Evolutionary conservation across 192 early-diverging fungal genomes (phyloP), one percentile per base, ranked within the genome.

Genomic region (Rhizoclosmatium globosum): DNA sequence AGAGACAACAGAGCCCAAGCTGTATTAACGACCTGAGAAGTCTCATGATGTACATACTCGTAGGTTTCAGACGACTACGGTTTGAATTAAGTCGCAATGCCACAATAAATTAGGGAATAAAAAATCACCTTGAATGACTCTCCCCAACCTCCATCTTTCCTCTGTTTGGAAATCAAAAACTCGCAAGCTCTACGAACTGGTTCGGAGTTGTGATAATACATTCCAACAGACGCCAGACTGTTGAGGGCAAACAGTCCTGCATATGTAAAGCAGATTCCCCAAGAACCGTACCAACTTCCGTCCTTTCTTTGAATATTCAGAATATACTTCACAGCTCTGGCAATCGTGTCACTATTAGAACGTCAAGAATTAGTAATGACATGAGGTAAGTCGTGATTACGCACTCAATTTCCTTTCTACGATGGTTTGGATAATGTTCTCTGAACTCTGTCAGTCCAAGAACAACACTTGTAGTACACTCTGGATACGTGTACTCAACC

Each of bases 181-280:
- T 96, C 93, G 79, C 98, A 99, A 1, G 92, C 98, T 1, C 79
- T 44, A 77, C 86, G 88, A 38, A 92, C 87, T 58, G 83, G 47
- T 2, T 85, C 86, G 74, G 91, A 92, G 84, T 91, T 95, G 41
- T 92, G 84, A 79, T 97, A 99, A 50, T 73, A 87, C 85, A 94
- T 91, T 6, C 95, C 97, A 23, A 93, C 90, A 68, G 92, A 93
- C 7, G 92, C 91, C 78, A 99, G 82, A 71, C 90, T 91, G 81
- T 97, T 92, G 39, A 97, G 74, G 1, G 94, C 94, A 92, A 99
- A 99, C 92, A 96, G 92, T 17, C 91, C 91, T 45, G 95, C 96
- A 79, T 99, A 99, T 15, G 96, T 98, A 75, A 96, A 99, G 82
- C 98, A 99, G 77, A 99, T 94, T 61, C 92, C 98, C 98, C 98